phyloP scores from a whole-genome alignment of 805 yeast genomes.

The Ogataea nonfermentans region DNA sequence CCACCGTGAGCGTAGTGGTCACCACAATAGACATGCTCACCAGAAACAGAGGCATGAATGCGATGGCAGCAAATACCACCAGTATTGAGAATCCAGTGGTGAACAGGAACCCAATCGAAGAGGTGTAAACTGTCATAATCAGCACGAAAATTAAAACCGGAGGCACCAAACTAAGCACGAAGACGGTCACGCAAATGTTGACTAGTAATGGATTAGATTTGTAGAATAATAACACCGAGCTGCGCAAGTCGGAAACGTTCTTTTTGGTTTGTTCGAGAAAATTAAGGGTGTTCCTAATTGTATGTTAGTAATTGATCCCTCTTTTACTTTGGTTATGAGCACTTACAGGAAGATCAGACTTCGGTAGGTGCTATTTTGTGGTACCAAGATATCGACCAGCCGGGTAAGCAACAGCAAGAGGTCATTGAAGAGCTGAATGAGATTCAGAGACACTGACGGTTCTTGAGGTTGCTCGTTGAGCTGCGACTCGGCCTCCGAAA shows the following conservation, averaged over 20 bases:
- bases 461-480: not conserved
- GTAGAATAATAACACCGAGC: constrained; percentile 12
- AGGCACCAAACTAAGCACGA: constrained; percentile 18
- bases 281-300: constrained; percentile 18
- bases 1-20: constrained; percentile 11
- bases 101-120: constrained; percentile 17
- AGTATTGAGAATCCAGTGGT: constrained; percentile 17
- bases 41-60: constrained; percentile 27
- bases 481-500: constrained; percentile 2
- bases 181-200: constrained; percentile 12
- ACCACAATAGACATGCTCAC: constrained; percentile 18
- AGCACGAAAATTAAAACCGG: constrained; percentile 15
- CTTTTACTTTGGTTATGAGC: constrained; percentile 10
- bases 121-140: constrained; percentile 17
- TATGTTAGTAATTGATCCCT: constrained; percentile 8
- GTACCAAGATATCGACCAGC: constrained; percentile 21
- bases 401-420: constrained; percentile 18
- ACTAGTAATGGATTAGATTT: constrained; percentile 13
- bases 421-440: constrained; percentile 20
- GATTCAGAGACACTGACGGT: constrained; percentile 12
- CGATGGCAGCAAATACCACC: constrained; percentile 20
- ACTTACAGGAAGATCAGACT: constrained; percentile 27
- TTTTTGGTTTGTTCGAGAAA: constrained; percentile 15
- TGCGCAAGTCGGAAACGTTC: constrained; percentile 5
- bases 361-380: constrained; percentile 24